Percentiles rank a stretch among this genome's conserved stretches.
These are phyloP conservation scores for Lasiodiplodia sp. DNA, from an alignment of 2,329 filamentous ascomycete genomes.

Conservation along the genomic window DNA sequence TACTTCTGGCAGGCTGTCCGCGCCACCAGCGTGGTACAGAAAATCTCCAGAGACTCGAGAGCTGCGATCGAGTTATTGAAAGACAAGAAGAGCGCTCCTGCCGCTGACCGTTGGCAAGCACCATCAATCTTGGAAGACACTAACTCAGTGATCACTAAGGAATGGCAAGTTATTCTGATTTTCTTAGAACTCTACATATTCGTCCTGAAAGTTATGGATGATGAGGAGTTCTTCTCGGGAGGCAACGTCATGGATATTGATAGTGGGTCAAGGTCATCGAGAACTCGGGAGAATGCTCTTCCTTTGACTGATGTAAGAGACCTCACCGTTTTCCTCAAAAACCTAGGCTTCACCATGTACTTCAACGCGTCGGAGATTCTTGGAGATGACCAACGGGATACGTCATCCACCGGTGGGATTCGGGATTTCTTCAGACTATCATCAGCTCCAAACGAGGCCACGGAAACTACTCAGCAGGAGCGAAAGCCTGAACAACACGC, in stretches of 20 bases:
- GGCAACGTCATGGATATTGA: conserved; percentile 37
- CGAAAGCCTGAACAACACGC: conserved; percentile 47
- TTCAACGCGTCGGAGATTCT: conserved; percentile 77
- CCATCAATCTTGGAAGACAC: conserved; percentile 36
- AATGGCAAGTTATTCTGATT: conserved; percentile 88
- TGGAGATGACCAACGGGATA: conserved; percentile 53
- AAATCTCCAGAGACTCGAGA: conserved; percentile 64
- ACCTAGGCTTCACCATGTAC: conserved; percentile 86
- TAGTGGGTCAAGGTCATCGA: conserved; percentile 10
- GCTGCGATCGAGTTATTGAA: conserved; percentile 66
- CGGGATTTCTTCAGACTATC: conserved; percentile 46
- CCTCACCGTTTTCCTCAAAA: conserved; percentile 86
- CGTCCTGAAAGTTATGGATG: conserved; percentile 89
- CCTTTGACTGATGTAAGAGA: conserved; percentile 73
- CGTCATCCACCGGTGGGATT: conserved; percentile 53
- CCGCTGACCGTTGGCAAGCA: conserved; percentile 40
- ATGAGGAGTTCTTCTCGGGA: conserved; percentile 88
- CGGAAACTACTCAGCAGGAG: conserved; percentile 36
- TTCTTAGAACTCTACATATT: conserved; percentile 96
- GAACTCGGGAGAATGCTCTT: conserved; percentile 69
- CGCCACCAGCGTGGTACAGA: conserved; percentile 63
- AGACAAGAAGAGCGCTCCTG: conserved; percentile 46
- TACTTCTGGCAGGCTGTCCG: conserved; percentile 82
- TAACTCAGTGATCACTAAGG: conserved; percentile 55
- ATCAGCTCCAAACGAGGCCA: not conserved